Percentiles rank a stretch among this genome's conserved stretches.
These are phyloP conservation scores for Tanacetum coccineum DNA, from an alignment of 129 eudicot genomes.

Conservation along the genomic window DNA sequence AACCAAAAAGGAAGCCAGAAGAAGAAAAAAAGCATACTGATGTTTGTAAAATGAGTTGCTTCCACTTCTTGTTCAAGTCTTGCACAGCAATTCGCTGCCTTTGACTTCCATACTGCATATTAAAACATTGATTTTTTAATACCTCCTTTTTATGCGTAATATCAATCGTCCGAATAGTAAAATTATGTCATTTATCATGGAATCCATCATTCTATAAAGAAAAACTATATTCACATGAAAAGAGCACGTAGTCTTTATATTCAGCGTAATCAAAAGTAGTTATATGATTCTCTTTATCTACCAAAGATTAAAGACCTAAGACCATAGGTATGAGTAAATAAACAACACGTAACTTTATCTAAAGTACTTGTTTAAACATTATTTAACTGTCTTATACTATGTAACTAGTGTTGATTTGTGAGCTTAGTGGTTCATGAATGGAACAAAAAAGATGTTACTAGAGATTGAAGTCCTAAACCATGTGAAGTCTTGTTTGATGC, in stretches of 20 bases:
- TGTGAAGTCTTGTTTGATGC: constrained; percentile 24
- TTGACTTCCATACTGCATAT: constrained; percentile 71
- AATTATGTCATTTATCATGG: too few species aligned
- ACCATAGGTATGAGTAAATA: neutral
- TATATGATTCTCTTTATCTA: neutral
- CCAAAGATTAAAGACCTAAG: neutral
- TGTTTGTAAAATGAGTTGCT: constrained; percentile 59
- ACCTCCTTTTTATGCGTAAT: constrained; percentile 9
- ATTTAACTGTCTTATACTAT: neutral
- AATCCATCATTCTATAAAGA: too few species aligned
- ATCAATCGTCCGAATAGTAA: neutral
- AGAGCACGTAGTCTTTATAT: neutral
- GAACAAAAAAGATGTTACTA: constrained; percentile 8
- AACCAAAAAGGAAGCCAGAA: too few species aligned
- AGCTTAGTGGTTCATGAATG: neutral
- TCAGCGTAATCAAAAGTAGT: neutral
- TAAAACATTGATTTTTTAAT: constrained; percentile 12
- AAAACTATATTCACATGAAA: too few species aligned
- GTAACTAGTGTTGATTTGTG: neutral
- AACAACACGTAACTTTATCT: neutral
- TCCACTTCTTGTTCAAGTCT: constrained; percentile 92
- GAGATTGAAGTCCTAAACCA: constrained; percentile 18
- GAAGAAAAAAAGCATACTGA: constrained; percentile 32
- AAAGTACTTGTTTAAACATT: neutral
- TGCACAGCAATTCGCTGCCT: constrained; percentile 63